A percentile compares a stretch with the other conserved stretches of the same genome.
Evolutionary conservation across 1,139 yeast genomes (phyloP).

Genomic region (Geotrichum australiense): DNA sequence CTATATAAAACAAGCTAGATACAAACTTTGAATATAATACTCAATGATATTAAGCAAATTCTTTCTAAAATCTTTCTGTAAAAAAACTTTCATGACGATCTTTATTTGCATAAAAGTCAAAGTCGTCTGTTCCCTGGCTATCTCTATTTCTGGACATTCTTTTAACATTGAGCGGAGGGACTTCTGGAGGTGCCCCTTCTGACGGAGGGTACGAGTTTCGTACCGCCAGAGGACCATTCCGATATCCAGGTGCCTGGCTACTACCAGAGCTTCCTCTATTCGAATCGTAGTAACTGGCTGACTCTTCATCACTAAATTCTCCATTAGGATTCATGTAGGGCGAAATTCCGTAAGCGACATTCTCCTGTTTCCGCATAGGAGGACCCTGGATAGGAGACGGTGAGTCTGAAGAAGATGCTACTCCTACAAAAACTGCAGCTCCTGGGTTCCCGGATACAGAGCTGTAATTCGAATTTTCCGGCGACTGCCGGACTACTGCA

Average conservation of each 20-base stretch:
- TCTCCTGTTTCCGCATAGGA: neutral
- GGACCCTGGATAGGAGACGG: neutral
- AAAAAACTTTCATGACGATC: conserved; percentile 11
- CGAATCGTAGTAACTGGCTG: neutral
- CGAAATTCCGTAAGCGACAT: neutral
- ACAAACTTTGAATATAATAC: too few relatives aligned
- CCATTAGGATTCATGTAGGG: neutral
- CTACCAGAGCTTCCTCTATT: neutral
- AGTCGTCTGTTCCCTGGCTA: conserved; percentile 3
- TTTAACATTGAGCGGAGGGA: neutral
- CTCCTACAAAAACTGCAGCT: conserved; percentile 8
- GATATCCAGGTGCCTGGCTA: neutral
- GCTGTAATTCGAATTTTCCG: neutral
- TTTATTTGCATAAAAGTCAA: neutral
- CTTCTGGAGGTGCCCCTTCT: neutral
- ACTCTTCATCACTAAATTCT: conserved; percentile 1
- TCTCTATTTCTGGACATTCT: neutral
- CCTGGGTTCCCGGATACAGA: conserved; percentile 5
- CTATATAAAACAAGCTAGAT: too few relatives aligned
- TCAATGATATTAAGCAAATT: neutral
- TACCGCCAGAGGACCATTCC: neutral
- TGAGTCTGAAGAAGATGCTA: neutral
- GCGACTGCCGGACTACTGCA: too few relatives aligned
- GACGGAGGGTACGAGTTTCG: neutral
- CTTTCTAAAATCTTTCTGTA: conserved; percentile 3